A percentile compares a stretch with the other conserved stretches of the same genome.
Conservation (phyloP, 139 green algal genomes). For the Chlamydomonas sp. region DNA sequence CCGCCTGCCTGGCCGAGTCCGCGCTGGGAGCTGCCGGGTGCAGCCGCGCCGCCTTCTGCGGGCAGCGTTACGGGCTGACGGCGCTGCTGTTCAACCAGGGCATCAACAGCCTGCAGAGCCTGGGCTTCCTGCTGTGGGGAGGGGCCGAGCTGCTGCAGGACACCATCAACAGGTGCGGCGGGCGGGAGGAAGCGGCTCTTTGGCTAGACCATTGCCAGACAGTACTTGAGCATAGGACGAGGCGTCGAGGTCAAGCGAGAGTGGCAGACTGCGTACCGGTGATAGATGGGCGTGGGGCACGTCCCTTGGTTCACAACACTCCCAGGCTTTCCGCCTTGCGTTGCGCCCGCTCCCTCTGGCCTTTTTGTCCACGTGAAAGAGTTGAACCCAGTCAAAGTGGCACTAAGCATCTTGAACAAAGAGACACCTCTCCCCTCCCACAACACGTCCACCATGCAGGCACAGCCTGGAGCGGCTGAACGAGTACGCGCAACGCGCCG, state of each 20-base stretch:
- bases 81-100: slow-evolving; percentile 44
- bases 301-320: too few relatives aligned
- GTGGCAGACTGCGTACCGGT: too few relatives aligned
- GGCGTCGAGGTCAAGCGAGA: too few relatives aligned
- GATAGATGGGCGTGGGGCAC: too few relatives aligned
- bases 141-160: slow-evolving; percentile 21
- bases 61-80: slow-evolving; percentile 17
- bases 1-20: neutral
- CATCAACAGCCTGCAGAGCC: slow-evolving; percentile 49
- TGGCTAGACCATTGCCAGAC: neutral
- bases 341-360: neutral
- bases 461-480: slow-evolving; percentile 46
- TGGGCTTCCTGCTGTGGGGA: slow-evolving; percentile 45
- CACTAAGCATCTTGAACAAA: neutral
- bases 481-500: slow-evolving; percentile 42
- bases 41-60: slow-evolving; percentile 12
- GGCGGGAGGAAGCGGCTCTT: neutral
- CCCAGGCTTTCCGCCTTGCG: too few relatives aligned
- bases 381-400: neutral
- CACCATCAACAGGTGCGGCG: slow-evolving; percentile 35
- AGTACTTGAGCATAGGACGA: neutral
- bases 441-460: neutral
- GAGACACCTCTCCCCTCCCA: neutral
- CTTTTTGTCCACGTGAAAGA: neutral
- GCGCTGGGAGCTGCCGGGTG: slow-evolving; percentile 26